These are phyloP conservation scores for Neofusicoccum umdonicola DNA, from an alignment of 2,329 filamentous ascomycete species.

Conservation along the genomic window DNA sequence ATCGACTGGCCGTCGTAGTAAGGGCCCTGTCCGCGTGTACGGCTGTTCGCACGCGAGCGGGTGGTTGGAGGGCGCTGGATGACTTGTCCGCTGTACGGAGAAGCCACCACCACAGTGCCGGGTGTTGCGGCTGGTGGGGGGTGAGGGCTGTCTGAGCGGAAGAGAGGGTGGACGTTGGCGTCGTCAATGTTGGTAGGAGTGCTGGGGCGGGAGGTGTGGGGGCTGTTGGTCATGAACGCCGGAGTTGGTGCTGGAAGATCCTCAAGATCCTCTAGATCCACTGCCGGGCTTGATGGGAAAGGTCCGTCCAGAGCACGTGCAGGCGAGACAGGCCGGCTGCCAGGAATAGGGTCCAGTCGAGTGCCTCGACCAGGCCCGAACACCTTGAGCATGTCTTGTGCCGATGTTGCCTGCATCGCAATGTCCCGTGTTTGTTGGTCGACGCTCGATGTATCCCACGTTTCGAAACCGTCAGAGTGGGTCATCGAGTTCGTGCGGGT, in stretches of 20 bases:
- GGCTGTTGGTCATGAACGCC: slow-evolving; percentile 20
- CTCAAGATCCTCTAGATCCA: slow-evolving; percentile 9
- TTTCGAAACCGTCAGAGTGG: slow-evolving; percentile 63
- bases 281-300: slow-evolving; percentile 27
- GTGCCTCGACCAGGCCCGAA: slow-evolving; percentile 43
- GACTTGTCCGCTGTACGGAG: slow-evolving; percentile 65
- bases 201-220: slow-evolving; percentile 34
- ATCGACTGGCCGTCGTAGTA: slow-evolving; percentile 19
- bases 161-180: slow-evolving; percentile 73
- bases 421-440: slow-evolving; percentile 61
- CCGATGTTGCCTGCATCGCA: slow-evolving; percentile 49
- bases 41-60: slow-evolving; percentile 30
- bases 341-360: slow-evolving; percentile 69
- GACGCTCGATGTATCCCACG: slow-evolving; percentile 70
- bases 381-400: slow-evolving; percentile 22
- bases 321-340: slow-evolving; percentile 65
- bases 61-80: slow-evolving; percentile 42
- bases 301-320: slow-evolving; percentile 57
- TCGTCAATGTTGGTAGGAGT: slow-evolving; percentile 50
- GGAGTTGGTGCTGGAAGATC: slow-evolving; percentile 1
- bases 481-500: slow-evolving; percentile 21
- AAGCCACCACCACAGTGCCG: slow-evolving; percentile 68
- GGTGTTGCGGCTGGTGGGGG: slow-evolving; percentile 66
- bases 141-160: slow-evolving; percentile 68
- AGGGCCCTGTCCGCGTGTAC: slow-evolving; percentile 31